A percentile compares a stretch with the other conserved stretches of the same genome.
These are phyloP conservation scores for Peronosclerospora sorghi DNA, from an alignment of 352 stramenopile genomes.

Conservation along the genomic window DNA sequence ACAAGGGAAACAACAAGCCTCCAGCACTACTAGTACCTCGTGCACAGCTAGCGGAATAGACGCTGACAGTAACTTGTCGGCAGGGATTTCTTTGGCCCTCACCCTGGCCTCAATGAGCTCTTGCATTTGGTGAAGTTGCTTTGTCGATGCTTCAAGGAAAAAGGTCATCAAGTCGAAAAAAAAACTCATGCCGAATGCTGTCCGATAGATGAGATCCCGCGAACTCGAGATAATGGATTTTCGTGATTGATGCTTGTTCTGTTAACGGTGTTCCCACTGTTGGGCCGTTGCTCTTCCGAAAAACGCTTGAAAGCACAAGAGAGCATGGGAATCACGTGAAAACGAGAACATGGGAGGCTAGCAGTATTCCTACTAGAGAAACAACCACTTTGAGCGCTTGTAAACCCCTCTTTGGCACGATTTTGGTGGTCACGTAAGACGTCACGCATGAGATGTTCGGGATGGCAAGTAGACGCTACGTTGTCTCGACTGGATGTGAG, in stretches of 20 bases:
- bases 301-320: slow-evolving; percentile 67
- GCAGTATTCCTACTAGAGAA: slow-evolving; percentile 36
- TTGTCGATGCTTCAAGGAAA: slow-evolving; percentile 35
- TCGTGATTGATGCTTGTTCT: slow-evolving; percentile 24
- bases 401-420: slow-evolving; percentile 35
- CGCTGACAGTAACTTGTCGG: slow-evolving; percentile 9
- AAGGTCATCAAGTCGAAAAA: slow-evolving; percentile 48
- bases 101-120: slow-evolving; percentile 17
- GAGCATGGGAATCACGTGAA: slow-evolving; percentile 64
- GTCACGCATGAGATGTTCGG: slow-evolving; percentile 38
- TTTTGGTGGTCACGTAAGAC: slow-evolving; percentile 41
- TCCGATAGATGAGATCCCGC: slow-evolving; percentile 31
- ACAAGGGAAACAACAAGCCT: slow-evolving; percentile 75
- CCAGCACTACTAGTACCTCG: slow-evolving; percentile 63
- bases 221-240: slow-evolving; percentile 78
- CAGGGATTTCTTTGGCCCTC: neutral
- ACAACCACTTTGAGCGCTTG: slow-evolving; percentile 58
- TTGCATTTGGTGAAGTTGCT: slow-evolving; percentile 28
- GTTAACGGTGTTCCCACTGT: neutral
- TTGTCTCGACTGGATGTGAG: slow-evolving; percentile 1
- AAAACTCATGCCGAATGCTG: slow-evolving; percentile 47
- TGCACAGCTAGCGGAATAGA: slow-evolving; percentile 45
- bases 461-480: slow-evolving; percentile 1
- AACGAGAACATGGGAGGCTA: slow-evolving; percentile 46
- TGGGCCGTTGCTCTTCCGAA: slow-evolving; percentile 3